Conservation (phyloP, 164 flowering plant genomes). For the Sextonia rubra region DNA sequence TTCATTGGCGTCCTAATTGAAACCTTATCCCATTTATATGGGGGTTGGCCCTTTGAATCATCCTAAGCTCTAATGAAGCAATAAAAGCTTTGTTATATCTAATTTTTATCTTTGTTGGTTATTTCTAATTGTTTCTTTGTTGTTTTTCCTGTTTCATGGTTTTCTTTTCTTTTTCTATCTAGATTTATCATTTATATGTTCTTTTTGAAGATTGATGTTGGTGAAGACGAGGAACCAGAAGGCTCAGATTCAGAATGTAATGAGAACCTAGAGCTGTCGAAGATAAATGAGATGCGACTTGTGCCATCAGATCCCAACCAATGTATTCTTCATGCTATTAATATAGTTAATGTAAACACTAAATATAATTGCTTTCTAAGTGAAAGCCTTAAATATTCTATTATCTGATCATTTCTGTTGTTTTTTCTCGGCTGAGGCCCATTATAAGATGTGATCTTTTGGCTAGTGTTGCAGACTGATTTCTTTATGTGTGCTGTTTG, state of each 20-base stretch:
- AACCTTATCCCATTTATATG: too few relatives aligned
- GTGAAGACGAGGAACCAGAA: slow-evolving; percentile 52
- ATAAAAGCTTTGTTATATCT: not conserved
- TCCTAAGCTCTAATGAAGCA: not conserved
- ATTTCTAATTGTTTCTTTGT: too few relatives aligned
- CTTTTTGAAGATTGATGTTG: slow-evolving; percentile 59
- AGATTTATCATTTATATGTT: not conserved
- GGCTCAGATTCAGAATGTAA: slow-evolving; percentile 54
- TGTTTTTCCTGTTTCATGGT: not conserved
- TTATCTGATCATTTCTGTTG: not conserved
- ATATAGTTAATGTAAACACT: not conserved
- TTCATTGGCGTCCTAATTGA: too few relatives aligned
- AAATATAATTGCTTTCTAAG: not conserved
- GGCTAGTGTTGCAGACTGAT: not conserved
- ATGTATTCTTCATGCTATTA: slow-evolving; percentile 31
- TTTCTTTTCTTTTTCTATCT: not conserved
- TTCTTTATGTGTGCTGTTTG: not conserved
- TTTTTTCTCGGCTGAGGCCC: not conserved
- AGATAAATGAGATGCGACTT: slow-evolving; percentile 86
- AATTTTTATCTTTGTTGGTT: not conserved
- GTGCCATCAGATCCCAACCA: slow-evolving; percentile 78
- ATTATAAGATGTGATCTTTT: not conserved
- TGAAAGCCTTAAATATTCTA: not conserved
- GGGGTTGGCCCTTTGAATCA: too few relatives aligned
- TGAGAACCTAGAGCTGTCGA: slow-evolving; percentile 52